Percentiles rank a stretch among this genome's conserved stretches.
These are phyloP conservation scores for Acanthochlamys bracteata DNA, from an alignment of 106 monocot species.

Conservation along the genomic window DNA sequence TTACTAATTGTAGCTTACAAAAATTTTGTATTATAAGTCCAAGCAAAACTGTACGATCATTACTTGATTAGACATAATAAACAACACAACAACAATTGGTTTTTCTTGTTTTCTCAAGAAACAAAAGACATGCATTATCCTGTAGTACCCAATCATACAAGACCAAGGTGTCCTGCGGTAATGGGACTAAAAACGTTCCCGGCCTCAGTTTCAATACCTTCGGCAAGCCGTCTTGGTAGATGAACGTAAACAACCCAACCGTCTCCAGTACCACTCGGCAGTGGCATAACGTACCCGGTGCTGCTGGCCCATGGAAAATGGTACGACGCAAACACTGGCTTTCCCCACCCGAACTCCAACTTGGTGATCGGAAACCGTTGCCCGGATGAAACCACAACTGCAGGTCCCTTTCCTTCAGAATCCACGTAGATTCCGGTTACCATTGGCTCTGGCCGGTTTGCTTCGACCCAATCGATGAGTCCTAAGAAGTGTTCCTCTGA, in stretches of 20 bases:
- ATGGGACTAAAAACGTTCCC: slow-evolving; percentile 30
- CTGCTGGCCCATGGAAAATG: slow-evolving; percentile 57
- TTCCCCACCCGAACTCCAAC: slow-evolving; percentile 83
- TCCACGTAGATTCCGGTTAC: slow-evolving; percentile 33
- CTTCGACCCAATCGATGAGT: slow-evolving; percentile 80
- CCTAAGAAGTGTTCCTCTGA: slow-evolving; percentile 57
- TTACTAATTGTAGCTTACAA: too few species aligned
- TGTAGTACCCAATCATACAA: too few species aligned
- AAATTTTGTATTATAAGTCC: too few species aligned
- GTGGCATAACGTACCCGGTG: slow-evolving; percentile 81
- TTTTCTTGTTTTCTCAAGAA: too few species aligned
- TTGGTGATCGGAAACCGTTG: slow-evolving; percentile 42
- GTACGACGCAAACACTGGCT: slow-evolving; percentile 58
- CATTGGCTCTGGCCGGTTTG: slow-evolving; percentile 35
- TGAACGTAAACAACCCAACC: slow-evolving; percentile 76
- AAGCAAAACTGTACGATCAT: too few species aligned
- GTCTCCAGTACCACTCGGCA: slow-evolving; percentile 37
- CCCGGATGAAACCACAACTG: slow-evolving; percentile 73
- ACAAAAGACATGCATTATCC: too few species aligned
- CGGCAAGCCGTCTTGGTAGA: slow-evolving; percentile 15
- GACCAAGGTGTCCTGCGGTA: slow-evolving; percentile 16
- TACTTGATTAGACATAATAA: too few species aligned
- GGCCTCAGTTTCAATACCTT: slow-evolving; percentile 32
- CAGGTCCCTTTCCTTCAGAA: slow-evolving; percentile 17
- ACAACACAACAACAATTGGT: too few species aligned